Percentiles rank a stretch among this genome's conserved stretches.
Evolutionary conservation across 164 flowering plant genomes (phyloP).

Genomic region (Dillenia suffruticosa): DNA sequence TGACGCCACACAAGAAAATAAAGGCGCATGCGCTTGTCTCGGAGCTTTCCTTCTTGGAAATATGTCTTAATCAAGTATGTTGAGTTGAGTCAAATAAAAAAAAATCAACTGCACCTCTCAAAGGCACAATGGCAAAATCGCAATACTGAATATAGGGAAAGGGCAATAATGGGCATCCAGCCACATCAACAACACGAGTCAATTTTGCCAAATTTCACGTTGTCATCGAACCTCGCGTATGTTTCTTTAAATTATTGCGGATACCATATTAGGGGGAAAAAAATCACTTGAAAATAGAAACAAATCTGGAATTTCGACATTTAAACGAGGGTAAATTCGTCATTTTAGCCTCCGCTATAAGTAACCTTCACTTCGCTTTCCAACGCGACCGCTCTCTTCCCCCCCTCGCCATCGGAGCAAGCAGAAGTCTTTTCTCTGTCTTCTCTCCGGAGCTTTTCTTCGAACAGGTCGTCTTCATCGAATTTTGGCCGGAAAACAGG

Average conservation of each 20-base stretch:
- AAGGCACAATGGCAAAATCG: slow-evolving; percentile 2
- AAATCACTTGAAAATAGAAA: not conserved
- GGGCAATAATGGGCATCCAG: not conserved
- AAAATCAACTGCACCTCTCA: slow-evolving; percentile 1
- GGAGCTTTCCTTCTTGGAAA: not conserved
- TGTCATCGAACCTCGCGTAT: too few species aligned
- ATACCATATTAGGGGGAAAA: too few species aligned
- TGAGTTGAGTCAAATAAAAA: not conserved
- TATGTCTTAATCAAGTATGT: not conserved
- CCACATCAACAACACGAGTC: not conserved
- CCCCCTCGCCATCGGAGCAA: slow-evolving; percentile 1
- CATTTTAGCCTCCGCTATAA: slow-evolving; percentile 17
- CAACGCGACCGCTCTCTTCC: slow-evolving; percentile 18
- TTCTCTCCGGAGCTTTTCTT: slow-evolving; percentile 20
- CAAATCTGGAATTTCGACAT: slow-evolving; percentile 20
- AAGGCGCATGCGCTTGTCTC: too few species aligned
- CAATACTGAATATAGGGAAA: not conserved
- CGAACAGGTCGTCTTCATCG: slow-evolving; percentile 20
- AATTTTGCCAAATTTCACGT: not conserved
- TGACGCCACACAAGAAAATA: too few species aligned
- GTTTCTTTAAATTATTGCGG: too few species aligned
- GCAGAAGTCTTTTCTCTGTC: slow-evolving; percentile 2
- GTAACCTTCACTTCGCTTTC: slow-evolving; percentile 38
- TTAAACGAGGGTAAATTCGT: slow-evolving; percentile 38
- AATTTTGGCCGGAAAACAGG: slow-evolving; percentile 2